These are phyloP conservation scores for Euphorbia pulcherrima DNA, from an alignment of 345 rosid genomes.

Conservation along the genomic window DNA sequence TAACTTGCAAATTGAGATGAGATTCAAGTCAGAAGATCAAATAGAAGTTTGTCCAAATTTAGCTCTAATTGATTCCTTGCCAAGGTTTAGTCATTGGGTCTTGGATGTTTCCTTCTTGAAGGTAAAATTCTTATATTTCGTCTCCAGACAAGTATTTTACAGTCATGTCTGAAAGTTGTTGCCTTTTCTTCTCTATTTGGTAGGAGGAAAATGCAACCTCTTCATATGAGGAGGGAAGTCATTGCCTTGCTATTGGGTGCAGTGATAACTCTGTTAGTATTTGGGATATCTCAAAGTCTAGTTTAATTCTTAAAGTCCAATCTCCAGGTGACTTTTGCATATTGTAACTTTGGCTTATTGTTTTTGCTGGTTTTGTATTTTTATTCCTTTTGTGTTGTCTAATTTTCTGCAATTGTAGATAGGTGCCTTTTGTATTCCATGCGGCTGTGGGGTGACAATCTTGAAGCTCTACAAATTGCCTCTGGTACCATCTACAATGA, in stretches of 20 bases:
- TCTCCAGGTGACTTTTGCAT: slow-evolving; percentile 56
- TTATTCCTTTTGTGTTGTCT: not conserved
- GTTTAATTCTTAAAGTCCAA: slow-evolving; percentile 50
- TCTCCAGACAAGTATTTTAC: not conserved
- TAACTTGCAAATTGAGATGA: slow-evolving; percentile 31
- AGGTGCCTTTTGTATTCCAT: slow-evolving; percentile 82
- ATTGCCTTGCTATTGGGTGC: slow-evolving; percentile 70
- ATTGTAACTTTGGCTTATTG: not conserved
- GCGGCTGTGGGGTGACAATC: slow-evolving; percentile 77
- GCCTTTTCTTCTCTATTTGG: slow-evolving; percentile 16
- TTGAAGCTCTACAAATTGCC: slow-evolving; percentile 62
- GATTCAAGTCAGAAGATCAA: slow-evolving; percentile 16
- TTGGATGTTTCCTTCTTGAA: slow-evolving; percentile 64
- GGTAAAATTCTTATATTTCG: slow-evolving; percentile 28
- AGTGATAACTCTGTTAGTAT: slow-evolving; percentile 69
- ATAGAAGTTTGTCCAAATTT: slow-evolving; percentile 31
- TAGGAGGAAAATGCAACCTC: slow-evolving; percentile 30
- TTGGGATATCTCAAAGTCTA: slow-evolving; percentile 53
- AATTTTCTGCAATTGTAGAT: slow-evolving; percentile 41
- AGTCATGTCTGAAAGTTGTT: slow-evolving; percentile 4
- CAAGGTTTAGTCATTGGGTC: slow-evolving; percentile 76
- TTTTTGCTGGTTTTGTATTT: not conserved
- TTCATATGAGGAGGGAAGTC: slow-evolving; percentile 27
- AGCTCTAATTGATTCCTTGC: slow-evolving; percentile 48
- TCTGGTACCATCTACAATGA: slow-evolving; percentile 90